Base-by-base conservation (phyloP, 139 green algal genomes). In the Tetradesmus lagerheimii region DNA sequence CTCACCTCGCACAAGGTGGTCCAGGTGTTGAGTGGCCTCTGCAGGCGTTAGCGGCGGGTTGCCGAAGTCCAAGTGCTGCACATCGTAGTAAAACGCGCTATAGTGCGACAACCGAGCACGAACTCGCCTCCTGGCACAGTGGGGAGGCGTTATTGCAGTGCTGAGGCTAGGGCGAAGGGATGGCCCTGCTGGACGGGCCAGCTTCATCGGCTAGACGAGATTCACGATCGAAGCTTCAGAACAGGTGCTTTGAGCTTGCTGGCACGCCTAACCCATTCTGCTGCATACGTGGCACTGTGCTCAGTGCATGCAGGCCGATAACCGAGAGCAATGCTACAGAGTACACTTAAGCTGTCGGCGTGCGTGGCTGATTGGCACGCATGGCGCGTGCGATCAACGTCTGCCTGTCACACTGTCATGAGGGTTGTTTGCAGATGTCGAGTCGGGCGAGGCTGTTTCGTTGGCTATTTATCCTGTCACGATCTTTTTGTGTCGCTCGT, bases 1-100 rank as follows among this genome's bases (percentile, higher is more conserved):
- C 83, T 64, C 64, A 88, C 83, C 83, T 64, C 75, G 83, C 20
- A 87, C 81, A 8, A 87, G 31, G 81, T 87, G 81, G 47, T 62
- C 29, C 53, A 88, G 38, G 71, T 79, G 71, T 20, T 88, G 82
- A 34, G 81, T n/a, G n/a, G 81, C 47, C 47, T 74, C 81, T 27
- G 45, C 47, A 45, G 81, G 81, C n/a, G 27, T 45, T 9, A 86
- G 27, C 12, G 20, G 9, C 71, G 71, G 41, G 71, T 4, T 53
- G 76, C 76, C 4, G 35, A 12, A 11, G 37, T n/a, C 37, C 1
- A 31, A 27, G 20, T 80, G 27, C 34, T 89, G 71, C 29, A 84
- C 16, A 25, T 84, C 71, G 57, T 88, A 80, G 39, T 88, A 88
- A 35, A 88, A n/a, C 25, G 64, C 62, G 18, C 38, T 88, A 8